Base-by-base conservation (phyloP, 306 rosid genomes). In the Gleditsia sinensis region DNA sequence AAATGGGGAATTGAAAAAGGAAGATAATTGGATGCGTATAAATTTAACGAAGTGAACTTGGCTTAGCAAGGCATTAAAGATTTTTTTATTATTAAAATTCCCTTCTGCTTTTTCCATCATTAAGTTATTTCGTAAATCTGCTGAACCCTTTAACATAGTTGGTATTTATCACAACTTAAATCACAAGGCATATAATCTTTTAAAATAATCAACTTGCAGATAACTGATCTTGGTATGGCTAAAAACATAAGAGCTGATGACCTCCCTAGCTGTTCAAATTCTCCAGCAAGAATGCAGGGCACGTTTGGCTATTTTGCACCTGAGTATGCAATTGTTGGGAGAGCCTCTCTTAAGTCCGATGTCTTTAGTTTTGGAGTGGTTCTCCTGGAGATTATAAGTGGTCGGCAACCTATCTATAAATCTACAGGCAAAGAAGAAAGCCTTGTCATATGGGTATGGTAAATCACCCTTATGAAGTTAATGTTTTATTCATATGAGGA, bases 221-320 rank as follows among this genome's bases (percentile, higher is more conserved):
- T 94, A 81, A 91, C 99, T 69, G 99, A 94, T 83, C 96, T 94
- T 56, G 99, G 99, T 67, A 84, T 92, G 99, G 97, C 99, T 30
- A 92, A 90, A 76, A 76, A 84, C 78, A 71, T 92, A 70, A 82
- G 81, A 83, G 84, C 85, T 49, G 93, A 88, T 78, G 97, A 86
- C 72, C 79, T 84, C 43, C 79, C 90, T 19, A 87, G 97, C 78
- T 69, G 84, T 79, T 87, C 99, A n/a, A 85, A 75, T 83, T 92
- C 99, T 72, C 96, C 99, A 24, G 95, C 87, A 51, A 90, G 93
- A 82, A 88, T 92, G 96, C 94, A 94, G 59, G 97, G 99, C 61
- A 94, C 99, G 76, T 94, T 94, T 82, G 99, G 99, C n/a, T 94
- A 94, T 83, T 94, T 94, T 84, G 99, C 99, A 49, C 99, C 99